Percentiles rank a stretch among this genome's conserved stretches.
phyloP scores from a whole-genome alignment of 768 basidiomycete genomes.

The Boletus rubropictus region DNA sequence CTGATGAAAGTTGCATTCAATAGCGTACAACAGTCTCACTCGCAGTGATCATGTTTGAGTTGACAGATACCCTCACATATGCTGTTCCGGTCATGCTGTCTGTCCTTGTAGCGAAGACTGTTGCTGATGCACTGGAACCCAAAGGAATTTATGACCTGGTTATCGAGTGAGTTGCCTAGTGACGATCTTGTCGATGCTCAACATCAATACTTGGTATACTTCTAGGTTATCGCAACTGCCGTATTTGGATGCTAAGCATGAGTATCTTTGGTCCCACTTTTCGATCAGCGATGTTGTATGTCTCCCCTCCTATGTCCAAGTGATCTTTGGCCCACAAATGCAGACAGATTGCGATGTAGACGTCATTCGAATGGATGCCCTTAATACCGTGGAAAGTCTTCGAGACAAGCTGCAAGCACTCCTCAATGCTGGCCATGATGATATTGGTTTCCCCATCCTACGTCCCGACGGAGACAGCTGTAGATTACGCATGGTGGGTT shows the following conservation, averaged over 20 bases:
- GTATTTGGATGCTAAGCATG: conserved; percentile 85
- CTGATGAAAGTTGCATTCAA: conserved; percentile 7
- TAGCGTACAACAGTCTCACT: conserved; percentile 87
- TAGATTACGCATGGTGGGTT: conserved; percentile 71
- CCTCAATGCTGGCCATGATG: conserved; percentile 55
- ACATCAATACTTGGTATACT: neutral
- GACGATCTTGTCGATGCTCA: neutral
- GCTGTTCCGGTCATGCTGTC: conserved; percentile 85
- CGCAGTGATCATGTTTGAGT: conserved; percentile 94
- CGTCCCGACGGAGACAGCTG: conserved; percentile 39
- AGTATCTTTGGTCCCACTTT: conserved; percentile 79
- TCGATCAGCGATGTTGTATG: conserved; percentile 76
- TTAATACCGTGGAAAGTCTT: conserved; percentile 75
- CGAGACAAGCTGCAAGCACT: conserved; percentile 61
- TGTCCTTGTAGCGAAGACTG: conserved; percentile 56
- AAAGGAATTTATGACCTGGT: conserved; percentile 97
- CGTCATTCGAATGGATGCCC: conserved; percentile 62
- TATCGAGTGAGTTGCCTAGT: conserved; percentile 52
- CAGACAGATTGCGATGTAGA: conserved; percentile 66
- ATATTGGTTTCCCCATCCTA: conserved; percentile 86
- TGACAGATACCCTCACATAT: conserved; percentile 91
- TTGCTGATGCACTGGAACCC: conserved; percentile 39
- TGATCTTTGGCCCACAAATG: neutral
- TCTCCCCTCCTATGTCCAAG: conserved; percentile 3
- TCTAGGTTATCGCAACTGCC: conserved; percentile 75